phyloP scores from a whole-genome alignment of 768 basidiomycete genomes.

The Rhodotorula graminis region DNA sequence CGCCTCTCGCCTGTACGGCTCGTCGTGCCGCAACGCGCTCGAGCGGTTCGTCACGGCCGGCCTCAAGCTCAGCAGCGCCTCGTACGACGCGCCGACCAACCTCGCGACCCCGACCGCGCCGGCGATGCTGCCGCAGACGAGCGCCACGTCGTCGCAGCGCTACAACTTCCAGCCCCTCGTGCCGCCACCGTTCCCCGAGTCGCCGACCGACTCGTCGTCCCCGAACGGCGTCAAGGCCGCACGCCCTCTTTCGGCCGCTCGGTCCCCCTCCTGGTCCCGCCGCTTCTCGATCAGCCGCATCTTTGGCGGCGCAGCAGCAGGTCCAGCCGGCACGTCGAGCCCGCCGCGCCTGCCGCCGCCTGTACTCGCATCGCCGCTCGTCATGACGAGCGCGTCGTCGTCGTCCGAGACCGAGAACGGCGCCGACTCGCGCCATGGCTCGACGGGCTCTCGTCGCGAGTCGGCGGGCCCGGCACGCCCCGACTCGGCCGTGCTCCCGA shows the following conservation, averaged over 20 bases:
- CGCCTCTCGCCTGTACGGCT: neutral
- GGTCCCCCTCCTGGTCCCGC: neutral
- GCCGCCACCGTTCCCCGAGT: slow-evolving; percentile 7
- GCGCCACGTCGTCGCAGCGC: slow-evolving; percentile 3
- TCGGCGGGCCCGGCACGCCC: neutral
- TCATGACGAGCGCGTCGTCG: neutral
- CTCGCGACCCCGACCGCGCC: neutral
- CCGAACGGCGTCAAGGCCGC: neutral
- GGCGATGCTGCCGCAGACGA: slow-evolving; percentile 6
- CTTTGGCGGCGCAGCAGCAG: slow-evolving; percentile 3
- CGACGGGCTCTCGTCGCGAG: too few relatives aligned
- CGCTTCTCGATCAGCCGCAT: slow-evolving; percentile 21
- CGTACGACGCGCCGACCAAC: neutral
- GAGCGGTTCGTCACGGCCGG: slow-evolving; percentile 31
- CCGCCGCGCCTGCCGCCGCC: neutral
- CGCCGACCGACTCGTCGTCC: neutral
- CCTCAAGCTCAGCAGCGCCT: slow-evolving; percentile 27
- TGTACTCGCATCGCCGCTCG: neutral
- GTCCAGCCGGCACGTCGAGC: neutral
- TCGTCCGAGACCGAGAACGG: neutral
- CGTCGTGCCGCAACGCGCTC: slow-evolving; percentile 17
- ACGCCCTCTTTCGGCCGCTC: neutral
- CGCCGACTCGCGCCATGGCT: neutral
- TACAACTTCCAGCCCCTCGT: slow-evolving; percentile 16
- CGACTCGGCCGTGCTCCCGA: neutral